Base-by-base conservation (phyloP, 1,284 basidiomycete genomes). In the Mycosarcoma maydis region DNA sequence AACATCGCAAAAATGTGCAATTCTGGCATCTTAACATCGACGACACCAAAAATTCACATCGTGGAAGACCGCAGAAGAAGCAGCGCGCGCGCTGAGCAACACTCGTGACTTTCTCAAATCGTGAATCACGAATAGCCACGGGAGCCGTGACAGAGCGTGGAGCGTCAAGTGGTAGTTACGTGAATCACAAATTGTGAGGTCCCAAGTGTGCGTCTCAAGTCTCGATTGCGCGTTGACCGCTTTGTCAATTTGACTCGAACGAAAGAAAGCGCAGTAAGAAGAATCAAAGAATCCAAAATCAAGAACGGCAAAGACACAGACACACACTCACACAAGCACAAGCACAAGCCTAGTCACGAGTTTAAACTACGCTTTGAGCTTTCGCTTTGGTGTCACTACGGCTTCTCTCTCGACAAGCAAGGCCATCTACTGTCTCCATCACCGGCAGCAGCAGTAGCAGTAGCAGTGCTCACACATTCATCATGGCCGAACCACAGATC, bases 401-500 rank as follows among this genome's bases (percentile, higher is more conserved):
- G 16, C 36, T 30, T 27, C 23, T 41, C 14, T 17, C 29, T 41
- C 23, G 36, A 27, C 46, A 20, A 20, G 19, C 46, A 8, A 49
- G 40, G 24, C 33, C 40, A 38, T 30, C 49, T 7, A 37, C 33
- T 27, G 26, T 22, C 39, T 13, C 45, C 24, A 33, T 47, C 38
- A 33, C 45, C 29, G 44, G 47, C 24, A 20, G 34, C 19, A 23
- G 23, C 42, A 51, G 38, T 40, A 34, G n/a, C 40, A 30, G 20
- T 13, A 36, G 36, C 36, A 13, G 3, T 20, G 6, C 9, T 6
- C 6, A 23, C 23, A 43, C 47, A 26, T 10, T 33, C 38, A 73
- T 14, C 34, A 79, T 79, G 77, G 73, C 77, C 19, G 76, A 79
- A 60, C 74, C 77, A 46, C 78, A 80, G 55, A 71, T 80, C 42